Evolutionary conservation across 768 basidiomycete species (phyloP).

Genomic region (Pleurotus tuber-regium): DNA sequence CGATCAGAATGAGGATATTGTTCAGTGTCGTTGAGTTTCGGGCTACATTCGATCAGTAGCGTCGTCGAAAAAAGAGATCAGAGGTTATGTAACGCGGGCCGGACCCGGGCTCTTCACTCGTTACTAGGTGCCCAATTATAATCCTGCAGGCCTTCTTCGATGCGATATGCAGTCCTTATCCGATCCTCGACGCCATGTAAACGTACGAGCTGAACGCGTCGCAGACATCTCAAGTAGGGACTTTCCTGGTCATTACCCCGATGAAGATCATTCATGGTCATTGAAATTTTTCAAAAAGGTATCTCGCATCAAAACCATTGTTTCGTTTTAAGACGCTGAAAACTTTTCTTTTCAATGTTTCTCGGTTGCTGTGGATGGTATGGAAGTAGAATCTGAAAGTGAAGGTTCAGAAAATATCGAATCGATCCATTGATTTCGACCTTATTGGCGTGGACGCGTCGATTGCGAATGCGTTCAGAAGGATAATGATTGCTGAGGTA

Average conservation of each 20-base stretch:
- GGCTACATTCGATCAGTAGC: too few species aligned
- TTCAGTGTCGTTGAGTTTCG: too few species aligned
- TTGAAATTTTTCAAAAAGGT: slow-evolving; percentile 75
- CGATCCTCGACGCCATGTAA: slow-evolving; percentile 56
- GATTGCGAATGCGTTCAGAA: slow-evolving; percentile 90
- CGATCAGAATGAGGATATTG: too few species aligned
- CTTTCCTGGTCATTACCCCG: slow-evolving; percentile 86
- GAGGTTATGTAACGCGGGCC: too few species aligned
- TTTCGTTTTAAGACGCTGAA: background rate
- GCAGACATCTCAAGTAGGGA: slow-evolving; percentile 85
- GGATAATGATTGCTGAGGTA: slow-evolving; percentile 94
- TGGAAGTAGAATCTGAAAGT: slow-evolving; percentile 66
- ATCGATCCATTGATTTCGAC: slow-evolving; percentile 90
- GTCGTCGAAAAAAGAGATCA: too few species aligned
- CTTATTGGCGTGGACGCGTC: slow-evolving; percentile 94
- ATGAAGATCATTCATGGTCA: slow-evolving; percentile 85
- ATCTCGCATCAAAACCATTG: slow-evolving; percentile 21
- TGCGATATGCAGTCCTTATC: background rate
- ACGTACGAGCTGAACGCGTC: slow-evolving; percentile 66
- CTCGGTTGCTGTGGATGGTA: too few species aligned
- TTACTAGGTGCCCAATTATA: too few species aligned
- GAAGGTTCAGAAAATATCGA: slow-evolving; percentile 74
- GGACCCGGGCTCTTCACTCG: too few species aligned
- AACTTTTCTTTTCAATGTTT: slow-evolving; percentile 5
- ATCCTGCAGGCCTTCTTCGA: too few species aligned